These are phyloP conservation scores for Withania somnifera DNA, from an alignment of 305 asterid species.

Conservation along the genomic window DNA sequence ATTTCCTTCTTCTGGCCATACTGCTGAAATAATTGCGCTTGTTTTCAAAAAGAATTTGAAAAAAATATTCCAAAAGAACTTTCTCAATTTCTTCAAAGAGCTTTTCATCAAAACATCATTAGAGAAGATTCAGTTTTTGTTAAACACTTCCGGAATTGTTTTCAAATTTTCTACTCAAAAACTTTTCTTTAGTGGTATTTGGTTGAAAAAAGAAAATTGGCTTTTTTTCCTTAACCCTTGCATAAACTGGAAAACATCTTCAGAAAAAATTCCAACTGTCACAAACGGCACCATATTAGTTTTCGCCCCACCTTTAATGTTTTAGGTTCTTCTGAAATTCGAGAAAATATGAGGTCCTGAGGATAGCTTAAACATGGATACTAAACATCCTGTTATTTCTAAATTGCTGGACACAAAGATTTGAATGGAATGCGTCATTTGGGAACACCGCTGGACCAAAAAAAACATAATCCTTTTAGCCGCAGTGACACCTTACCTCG, in stretches of 20 bases:
- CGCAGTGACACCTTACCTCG: slow-evolving; percentile 47
- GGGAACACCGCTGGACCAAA: not conserved
- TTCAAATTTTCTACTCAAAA: not conserved
- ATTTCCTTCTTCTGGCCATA: not conserved
- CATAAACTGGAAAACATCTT: not conserved
- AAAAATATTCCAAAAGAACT: not conserved
- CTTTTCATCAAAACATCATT: not conserved
- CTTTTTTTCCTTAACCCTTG: not conserved
- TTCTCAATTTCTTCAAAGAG: not conserved
- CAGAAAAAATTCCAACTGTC: not conserved
- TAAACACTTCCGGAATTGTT: not conserved
- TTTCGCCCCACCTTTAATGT: not conserved
- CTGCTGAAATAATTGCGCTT: not conserved
- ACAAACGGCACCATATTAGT: not conserved
- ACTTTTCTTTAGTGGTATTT: not conserved
- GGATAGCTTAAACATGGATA: not conserved
- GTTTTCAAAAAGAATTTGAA: not conserved
- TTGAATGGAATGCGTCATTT: not conserved
- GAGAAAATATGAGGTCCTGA: not conserved
- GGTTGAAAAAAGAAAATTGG: not conserved
- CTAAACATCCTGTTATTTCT: not conserved
- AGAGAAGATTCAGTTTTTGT: not conserved
- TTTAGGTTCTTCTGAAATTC: not conserved
- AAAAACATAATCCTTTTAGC: not conserved
- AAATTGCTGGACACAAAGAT: not conserved